A percentile compares a stretch with the other conserved stretches of the same genome.
Conservation (phyloP, 768 basidiomycete genomes). For the Russula olivacea region DNA sequence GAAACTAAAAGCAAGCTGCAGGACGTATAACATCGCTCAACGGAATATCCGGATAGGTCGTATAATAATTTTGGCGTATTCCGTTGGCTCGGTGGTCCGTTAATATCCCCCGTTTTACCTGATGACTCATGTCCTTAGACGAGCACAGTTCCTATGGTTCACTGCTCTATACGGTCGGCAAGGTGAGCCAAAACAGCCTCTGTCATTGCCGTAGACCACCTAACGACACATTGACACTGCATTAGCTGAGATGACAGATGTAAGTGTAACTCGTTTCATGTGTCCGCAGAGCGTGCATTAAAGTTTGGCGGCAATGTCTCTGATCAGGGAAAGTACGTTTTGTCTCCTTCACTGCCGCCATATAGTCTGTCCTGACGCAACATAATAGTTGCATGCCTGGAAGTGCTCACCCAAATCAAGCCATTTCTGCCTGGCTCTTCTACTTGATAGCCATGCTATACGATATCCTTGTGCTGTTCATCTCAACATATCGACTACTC, state of each 20-base stretch:
- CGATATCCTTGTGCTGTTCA: slow-evolving; percentile 45
- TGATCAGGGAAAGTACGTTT: slow-evolving; percentile 36
- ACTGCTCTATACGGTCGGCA: slow-evolving; percentile 46
- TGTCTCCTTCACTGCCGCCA: background rate
- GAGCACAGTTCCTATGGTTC: slow-evolving; percentile 49
- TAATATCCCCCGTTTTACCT: slow-evolving; percentile 24
- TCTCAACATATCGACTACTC: slow-evolving; percentile 50
- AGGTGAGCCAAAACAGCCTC: slow-evolving; percentile 37
- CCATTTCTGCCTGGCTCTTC: slow-evolving; percentile 48
- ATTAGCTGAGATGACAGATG: slow-evolving; percentile 7
- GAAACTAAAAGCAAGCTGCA: slow-evolving; percentile 26
- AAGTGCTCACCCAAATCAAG: slow-evolving; percentile 23
- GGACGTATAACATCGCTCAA: slow-evolving; percentile 54
- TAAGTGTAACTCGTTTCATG: background rate
- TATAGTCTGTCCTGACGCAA: background rate
- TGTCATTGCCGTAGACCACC: background rate
- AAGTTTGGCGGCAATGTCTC: background rate
- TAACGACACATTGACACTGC: slow-evolving; percentile 14
- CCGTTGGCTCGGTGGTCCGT: slow-evolving; percentile 42
- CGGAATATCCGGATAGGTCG: slow-evolving; percentile 40
- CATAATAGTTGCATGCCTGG: slow-evolving; percentile 44
- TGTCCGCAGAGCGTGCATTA: background rate
- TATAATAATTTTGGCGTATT: slow-evolving; percentile 38
- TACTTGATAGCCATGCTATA: slow-evolving; percentile 54
- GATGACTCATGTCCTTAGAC: background rate